A percentile compares a stretch with the other conserved stretches of the same genome.
Evolutionary conservation across 352 stramenopile species (phyloP).

Genomic region (Hyaloperonospora brassicae): DNA sequence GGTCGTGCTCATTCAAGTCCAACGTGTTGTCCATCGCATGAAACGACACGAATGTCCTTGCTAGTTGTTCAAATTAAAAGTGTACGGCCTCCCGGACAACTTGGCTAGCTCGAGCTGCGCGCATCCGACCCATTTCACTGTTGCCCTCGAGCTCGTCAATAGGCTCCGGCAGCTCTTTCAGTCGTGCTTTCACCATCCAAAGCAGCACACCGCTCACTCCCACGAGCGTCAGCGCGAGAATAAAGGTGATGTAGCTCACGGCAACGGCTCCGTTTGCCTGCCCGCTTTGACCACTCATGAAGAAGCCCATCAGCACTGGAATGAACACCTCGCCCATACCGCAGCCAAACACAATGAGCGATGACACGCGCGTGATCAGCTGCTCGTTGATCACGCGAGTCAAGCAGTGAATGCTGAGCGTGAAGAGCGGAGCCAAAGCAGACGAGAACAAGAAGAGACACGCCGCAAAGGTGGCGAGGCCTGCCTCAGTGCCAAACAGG

Average conservation of each 20-base stretch:
- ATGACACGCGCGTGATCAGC: slow-evolving; percentile 68
- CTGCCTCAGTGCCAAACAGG: slow-evolving; percentile 50
- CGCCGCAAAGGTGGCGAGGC: slow-evolving; percentile 42
- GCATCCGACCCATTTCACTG: slow-evolving; percentile 27
- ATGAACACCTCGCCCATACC: slow-evolving; percentile 80
- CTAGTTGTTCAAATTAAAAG: too few relatives aligned
- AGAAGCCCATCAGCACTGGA: slow-evolving; percentile 81
- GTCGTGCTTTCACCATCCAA: slow-evolving; percentile 58
- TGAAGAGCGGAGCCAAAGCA: slow-evolving; percentile 71
- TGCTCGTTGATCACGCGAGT: slow-evolving; percentile 77
- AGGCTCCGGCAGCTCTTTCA: slow-evolving; percentile 40
- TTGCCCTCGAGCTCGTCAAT: slow-evolving; percentile 29
- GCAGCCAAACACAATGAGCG: slow-evolving; percentile 78
- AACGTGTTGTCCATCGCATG: too few relatives aligned
- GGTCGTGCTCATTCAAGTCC: too few relatives aligned
- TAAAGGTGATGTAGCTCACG: slow-evolving; percentile 76
- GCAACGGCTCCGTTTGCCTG: slow-evolving; percentile 62
- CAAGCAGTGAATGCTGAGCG: slow-evolving; percentile 73
- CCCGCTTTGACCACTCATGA: slow-evolving; percentile 76
- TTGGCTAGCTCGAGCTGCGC: slow-evolving; percentile 18
- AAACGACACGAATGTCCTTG: too few relatives aligned
- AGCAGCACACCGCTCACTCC: slow-evolving; percentile 58
- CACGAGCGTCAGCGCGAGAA: slow-evolving; percentile 62
- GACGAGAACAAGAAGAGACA: slow-evolving; percentile 56
- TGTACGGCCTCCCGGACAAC: not conserved